Percentiles rank a stretch among this genome's conserved stretches.
phyloP scores from a whole-genome alignment of 169 alveolate genomes.

The Babesia ovata region DNA sequence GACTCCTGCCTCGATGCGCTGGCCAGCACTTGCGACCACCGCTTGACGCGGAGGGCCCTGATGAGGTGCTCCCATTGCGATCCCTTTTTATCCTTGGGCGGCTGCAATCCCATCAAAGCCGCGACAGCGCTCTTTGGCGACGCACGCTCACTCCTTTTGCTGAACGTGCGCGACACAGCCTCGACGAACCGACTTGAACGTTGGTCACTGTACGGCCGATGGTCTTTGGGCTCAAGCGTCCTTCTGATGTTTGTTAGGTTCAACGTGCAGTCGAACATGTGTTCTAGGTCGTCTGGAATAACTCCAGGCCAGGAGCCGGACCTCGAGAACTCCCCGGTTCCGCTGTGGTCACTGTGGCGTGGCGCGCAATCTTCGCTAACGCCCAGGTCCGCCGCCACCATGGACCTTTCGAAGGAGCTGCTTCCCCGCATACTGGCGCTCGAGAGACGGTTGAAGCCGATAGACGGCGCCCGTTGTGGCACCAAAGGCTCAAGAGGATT shows the following conservation, averaged over 20 bases:
- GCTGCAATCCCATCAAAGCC: neutral
- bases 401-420: slow-evolving; percentile 13
- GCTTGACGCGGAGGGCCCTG: slow-evolving; percentile 10
- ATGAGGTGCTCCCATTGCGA: slow-evolving; percentile 15
- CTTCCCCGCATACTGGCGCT: neutral
- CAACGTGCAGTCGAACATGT: slow-evolving; percentile 21
- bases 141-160: neutral
- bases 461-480: neutral
- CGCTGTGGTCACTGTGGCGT: neutral
- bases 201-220: neutral
- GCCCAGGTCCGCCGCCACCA: neutral
- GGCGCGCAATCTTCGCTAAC: neutral
- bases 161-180: slow-evolving; percentile 21
- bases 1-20: neutral
- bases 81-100: slow-evolving; percentile 3
- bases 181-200: slow-evolving; percentile 18
- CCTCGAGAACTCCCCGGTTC: slow-evolving; percentile 1
- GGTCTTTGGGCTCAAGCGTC: slow-evolving; percentile 15
- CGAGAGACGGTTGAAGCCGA: neutral
- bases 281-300: slow-evolving; percentile 8
- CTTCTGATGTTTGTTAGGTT: slow-evolving; percentile 1
- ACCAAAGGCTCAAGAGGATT: neutral
- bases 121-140: slow-evolving; percentile 3
- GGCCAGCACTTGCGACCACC: slow-evolving; percentile 5
- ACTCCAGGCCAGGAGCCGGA: slow-evolving; percentile 33